phyloP scores from a whole-genome alignment of 306 rosid species.

The Begonia fuchsioides region DNA sequence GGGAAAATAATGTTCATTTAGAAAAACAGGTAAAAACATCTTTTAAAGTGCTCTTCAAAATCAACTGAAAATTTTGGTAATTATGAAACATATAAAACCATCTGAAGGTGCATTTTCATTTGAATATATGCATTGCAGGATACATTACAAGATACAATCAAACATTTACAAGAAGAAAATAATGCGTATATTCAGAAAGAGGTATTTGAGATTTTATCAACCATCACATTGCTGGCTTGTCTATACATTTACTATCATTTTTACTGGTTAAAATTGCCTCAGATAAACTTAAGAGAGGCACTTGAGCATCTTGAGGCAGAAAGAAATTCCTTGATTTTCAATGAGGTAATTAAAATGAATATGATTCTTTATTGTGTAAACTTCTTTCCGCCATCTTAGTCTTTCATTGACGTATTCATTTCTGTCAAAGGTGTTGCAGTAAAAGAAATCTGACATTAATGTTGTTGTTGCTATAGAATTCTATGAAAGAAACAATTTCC shows the following conservation, averaged over 20 bases:
- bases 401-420: too few relatives aligned
- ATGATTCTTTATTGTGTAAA: too few relatives aligned
- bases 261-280: constrained; percentile 13
- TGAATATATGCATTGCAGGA: constrained; percentile 23
- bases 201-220: constrained; percentile 15
- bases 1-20: constrained; percentile 21
- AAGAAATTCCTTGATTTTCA: constrained; percentile 31
- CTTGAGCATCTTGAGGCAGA: constrained; percentile 31
- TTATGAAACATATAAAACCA: too few relatives aligned
- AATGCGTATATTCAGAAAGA: constrained; percentile 22
- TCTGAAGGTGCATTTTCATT: constrained; percentile 1
- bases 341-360: constrained; percentile 26
- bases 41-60: background rate
- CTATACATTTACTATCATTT: constrained; percentile 10
- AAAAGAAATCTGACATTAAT: too few relatives aligned
- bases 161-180: constrained; percentile 30
- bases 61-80: too few relatives aligned
- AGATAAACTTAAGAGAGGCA: constrained; percentile 30
- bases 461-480: too few relatives aligned
- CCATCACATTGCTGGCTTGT: constrained; percentile 2
- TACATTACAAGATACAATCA: constrained; percentile 35
- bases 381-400: too few relatives aligned
- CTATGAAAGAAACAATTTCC: too few relatives aligned
- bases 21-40: constrained; percentile 39
- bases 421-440: too few relatives aligned